phyloP scores from a whole-genome alignment of 768 basidiomycete species.

The Leucocoprinus birnbaumii region DNA sequence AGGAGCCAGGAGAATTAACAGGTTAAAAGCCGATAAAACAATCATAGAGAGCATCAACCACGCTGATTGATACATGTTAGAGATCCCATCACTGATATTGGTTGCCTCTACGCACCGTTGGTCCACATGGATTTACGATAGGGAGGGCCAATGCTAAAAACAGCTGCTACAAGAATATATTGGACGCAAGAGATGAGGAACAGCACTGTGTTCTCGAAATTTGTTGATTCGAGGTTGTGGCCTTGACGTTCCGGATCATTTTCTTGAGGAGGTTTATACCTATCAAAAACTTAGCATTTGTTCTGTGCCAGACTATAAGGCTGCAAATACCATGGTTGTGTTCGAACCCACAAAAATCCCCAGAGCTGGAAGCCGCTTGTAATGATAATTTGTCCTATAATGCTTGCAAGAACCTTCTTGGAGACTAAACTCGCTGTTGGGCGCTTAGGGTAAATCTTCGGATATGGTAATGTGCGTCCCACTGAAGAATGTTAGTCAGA shows the following conservation, averaged over 20 bases:
- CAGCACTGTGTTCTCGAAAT: slow-evolving; percentile 89
- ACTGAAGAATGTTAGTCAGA: slow-evolving; percentile 45
- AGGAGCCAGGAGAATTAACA: slow-evolving; percentile 74
- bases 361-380: slow-evolving; percentile 82
- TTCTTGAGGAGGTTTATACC: slow-evolving; percentile 74
- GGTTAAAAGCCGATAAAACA: slow-evolving; percentile 67
- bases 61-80: slow-evolving; percentile 37
- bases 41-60: slow-evolving; percentile 80
- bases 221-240: slow-evolving; percentile 77
- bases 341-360: slow-evolving; percentile 86
- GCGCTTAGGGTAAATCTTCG: slow-evolving; percentile 81
- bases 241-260: slow-evolving; percentile 46
- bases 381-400: slow-evolving; percentile 89
- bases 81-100: slow-evolving; percentile 5
- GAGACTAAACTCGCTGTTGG: slow-evolving; percentile 96
- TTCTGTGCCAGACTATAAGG: not conserved
- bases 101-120: slow-evolving; percentile 59
- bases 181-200: slow-evolving; percentile 98
- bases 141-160: slow-evolving; percentile 97
- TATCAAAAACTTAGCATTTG: slow-evolving; percentile 23
- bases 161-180: slow-evolving; percentile 94
- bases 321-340: slow-evolving; percentile 70
- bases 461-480: slow-evolving; percentile 92
- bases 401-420: slow-evolving; percentile 89
- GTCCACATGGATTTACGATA: slow-evolving; percentile 95